phyloP scores from a whole-genome alignment of 306 rosid species.

The Quercus ilex region DNA sequence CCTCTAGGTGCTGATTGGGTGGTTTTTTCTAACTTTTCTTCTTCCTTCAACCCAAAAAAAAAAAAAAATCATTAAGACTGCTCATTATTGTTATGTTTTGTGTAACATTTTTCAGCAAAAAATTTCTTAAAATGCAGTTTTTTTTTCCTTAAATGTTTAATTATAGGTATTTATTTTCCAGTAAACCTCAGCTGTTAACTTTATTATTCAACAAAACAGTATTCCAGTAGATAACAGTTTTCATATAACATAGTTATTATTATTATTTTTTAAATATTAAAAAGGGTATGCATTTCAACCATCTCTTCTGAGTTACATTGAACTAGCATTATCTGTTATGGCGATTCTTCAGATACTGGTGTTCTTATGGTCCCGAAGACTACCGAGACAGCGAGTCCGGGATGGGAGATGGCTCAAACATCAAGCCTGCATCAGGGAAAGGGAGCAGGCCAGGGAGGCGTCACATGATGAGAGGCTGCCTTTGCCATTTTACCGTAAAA shows the following conservation, averaged over 20 bases:
- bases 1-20: neutral
- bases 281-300: neutral
- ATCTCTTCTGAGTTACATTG: slow-evolving; percentile 6
- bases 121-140: neutral
- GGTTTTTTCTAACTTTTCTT: neutral
- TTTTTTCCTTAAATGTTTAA: neutral
- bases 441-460: slow-evolving; percentile 88
- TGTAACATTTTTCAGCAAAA: neutral
- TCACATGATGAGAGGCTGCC: slow-evolving; percentile 88
- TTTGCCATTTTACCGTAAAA: slow-evolving; percentile 77
- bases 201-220: neutral
- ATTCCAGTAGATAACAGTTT: neutral
- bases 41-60: neutral
- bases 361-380: slow-evolving; percentile 91
- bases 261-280: neutral
- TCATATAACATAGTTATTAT: neutral
- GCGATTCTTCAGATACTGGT: slow-evolving; percentile 63
- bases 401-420: slow-evolving; percentile 35
- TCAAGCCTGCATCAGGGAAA: slow-evolving; percentile 72
- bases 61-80: neutral
- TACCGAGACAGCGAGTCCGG: slow-evolving; percentile 51
- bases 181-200: neutral
- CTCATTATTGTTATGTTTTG: neutral
- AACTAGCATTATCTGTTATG: neutral
- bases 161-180: neutral